Percentiles rank a stretch among this genome's conserved stretches.
These are phyloP conservation scores for Jackrogersella minutella DNA, from an alignment of 495 filamentous ascomycete genomes.

Conservation along the genomic window DNA sequence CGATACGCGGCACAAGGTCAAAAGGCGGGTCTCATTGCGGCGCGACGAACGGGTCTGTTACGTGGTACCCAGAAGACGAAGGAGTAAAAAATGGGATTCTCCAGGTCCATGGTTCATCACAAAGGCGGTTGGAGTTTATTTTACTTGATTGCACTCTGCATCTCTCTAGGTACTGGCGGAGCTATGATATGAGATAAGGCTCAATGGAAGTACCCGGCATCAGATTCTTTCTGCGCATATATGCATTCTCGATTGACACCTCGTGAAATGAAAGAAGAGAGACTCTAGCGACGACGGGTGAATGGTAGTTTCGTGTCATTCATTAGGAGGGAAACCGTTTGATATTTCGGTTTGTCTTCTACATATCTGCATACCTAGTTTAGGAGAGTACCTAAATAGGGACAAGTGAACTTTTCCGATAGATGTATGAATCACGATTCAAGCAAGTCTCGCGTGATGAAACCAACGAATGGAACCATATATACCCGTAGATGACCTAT, in stretches of 20 bases:
- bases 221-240: constrained; percentile 40
- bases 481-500: not conserved
- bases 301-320: not conserved
- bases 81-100: constrained; percentile 75
- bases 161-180: constrained; percentile 62
- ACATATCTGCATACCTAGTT: not conserved
- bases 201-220: constrained; percentile 50
- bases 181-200: constrained; percentile 49
- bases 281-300: not conserved
- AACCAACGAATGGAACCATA: constrained; percentile 18
- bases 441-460: constrained; percentile 16
- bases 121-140: constrained; percentile 61
- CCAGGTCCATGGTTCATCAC: constrained; percentile 56
- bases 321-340: not conserved
- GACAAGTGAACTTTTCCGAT: constrained; percentile 4
- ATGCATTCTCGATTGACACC: constrained; percentile 1
- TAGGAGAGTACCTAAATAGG: not conserved
- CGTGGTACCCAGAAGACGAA: constrained; percentile 99
- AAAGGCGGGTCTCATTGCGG: constrained; percentile 99
- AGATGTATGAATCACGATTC: constrained; percentile 7
- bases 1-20: constrained; percentile 97
- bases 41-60: constrained; percentile 97
- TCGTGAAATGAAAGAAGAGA: constrained; percentile 15
- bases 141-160: constrained; percentile 64
- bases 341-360: not conserved